Evolutionary conservation across 352 stramenopile genomes (phyloP).

Genomic region (Phytopythium ostracodes): DNA sequence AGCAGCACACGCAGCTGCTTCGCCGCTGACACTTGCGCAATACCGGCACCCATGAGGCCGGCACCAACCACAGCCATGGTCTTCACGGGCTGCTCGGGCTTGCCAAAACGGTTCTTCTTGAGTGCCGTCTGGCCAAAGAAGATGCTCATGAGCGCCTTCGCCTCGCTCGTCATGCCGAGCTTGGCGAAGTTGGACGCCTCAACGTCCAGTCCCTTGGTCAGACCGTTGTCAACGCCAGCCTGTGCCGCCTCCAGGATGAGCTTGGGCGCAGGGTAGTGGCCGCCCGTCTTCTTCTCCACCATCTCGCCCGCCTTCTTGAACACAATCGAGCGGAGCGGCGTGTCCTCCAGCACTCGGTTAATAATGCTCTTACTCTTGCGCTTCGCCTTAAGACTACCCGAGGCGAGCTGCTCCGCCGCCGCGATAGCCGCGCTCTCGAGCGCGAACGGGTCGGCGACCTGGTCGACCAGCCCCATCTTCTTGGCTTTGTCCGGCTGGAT

Average conservation of each 20-base stretch:
- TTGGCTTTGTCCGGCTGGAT: constrained; percentile 94
- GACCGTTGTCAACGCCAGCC: constrained; percentile 80
- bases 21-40: constrained; percentile 94
- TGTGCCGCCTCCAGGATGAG: constrained; percentile 92
- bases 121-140: constrained; percentile 97
- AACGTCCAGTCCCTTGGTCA: constrained; percentile 85
- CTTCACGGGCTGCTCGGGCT: constrained; percentile 82
- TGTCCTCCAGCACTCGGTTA: constrained; percentile 93
- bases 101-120: constrained; percentile 97
- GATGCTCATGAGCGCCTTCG: constrained; percentile 95
- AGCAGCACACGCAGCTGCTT: constrained; percentile 95
- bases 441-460: constrained; percentile 88
- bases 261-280: constrained; percentile 95
- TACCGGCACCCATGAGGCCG: constrained; percentile 97
- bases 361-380: constrained; percentile 88
- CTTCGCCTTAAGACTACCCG: constrained; percentile 90
- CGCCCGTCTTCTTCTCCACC: constrained; percentile 96
- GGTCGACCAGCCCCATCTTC: constrained; percentile 97
- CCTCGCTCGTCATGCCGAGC: constrained; percentile 94
- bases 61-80: constrained; percentile 96
- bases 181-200: constrained; percentile 96
- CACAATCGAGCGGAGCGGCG: constrained; percentile 86
- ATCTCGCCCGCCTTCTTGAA: constrained; percentile 96
- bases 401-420: constrained; percentile 85
- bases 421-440: constrained; percentile 91